phyloP scores from a whole-genome alignment of 1,139 yeast genomes.

The Magnusiomyces sp. region DNA sequence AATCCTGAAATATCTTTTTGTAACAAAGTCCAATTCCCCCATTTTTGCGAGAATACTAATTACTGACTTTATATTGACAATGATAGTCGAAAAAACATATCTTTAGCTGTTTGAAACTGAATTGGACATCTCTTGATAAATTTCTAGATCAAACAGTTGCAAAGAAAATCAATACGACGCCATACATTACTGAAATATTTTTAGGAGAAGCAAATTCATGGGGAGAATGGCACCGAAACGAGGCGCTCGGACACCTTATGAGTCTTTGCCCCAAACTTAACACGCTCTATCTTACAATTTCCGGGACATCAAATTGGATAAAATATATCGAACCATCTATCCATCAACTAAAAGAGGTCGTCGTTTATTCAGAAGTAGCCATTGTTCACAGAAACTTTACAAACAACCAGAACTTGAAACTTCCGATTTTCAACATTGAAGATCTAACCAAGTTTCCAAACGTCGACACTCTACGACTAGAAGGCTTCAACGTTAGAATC shows the following conservation, averaged over 20 bases:
- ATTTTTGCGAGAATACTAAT: too few relatives aligned
- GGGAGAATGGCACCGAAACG: constrained; percentile 24
- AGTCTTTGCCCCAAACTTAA: constrained; percentile 14
- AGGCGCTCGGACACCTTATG: constrained; percentile 16
- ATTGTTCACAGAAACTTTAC: constrained; percentile 3
- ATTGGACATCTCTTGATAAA: constrained; percentile 15
- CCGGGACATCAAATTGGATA: constrained; percentile 22
- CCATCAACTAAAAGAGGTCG: constrained; percentile 4
- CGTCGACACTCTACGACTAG: constrained; percentile 13
- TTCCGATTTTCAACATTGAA: constrained; percentile 16
- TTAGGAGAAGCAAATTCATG: constrained; percentile 18
- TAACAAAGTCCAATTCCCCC: too few relatives aligned
- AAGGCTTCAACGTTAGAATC: constrained; percentile 18
- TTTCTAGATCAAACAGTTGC: constrained; percentile 10
- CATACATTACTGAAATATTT: constrained; percentile 13
- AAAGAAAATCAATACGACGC: constrained; percentile 8
- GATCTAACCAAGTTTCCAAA: constrained; percentile 13
- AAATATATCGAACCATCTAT: constrained; percentile 15
- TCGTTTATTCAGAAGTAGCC: constrained; percentile 1
- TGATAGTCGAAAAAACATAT: constrained; percentile 1
- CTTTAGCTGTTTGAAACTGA: constrained; percentile 13
- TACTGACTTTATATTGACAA: too few relatives aligned
- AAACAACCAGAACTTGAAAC: constrained; percentile 9
- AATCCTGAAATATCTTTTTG: too few relatives aligned
- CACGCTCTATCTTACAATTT: constrained; percentile 14